These are phyloP conservation scores for Metschnikowia continentalis DNA, from an alignment of 805 yeast species.

Conservation along the genomic window DNA sequence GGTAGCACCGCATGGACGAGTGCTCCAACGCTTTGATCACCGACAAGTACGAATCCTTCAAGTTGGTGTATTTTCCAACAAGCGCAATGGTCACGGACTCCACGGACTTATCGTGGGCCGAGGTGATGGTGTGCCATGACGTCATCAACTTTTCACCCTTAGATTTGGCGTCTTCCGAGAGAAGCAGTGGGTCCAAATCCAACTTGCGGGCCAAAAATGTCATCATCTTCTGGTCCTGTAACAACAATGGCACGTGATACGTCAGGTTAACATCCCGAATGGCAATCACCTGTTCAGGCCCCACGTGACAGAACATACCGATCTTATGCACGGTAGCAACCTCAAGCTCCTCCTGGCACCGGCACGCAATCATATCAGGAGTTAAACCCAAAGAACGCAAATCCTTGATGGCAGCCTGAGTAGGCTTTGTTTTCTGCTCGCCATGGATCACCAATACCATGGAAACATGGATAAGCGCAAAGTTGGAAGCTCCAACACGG, in stretches of 20 bases:
- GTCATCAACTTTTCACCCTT: constrained; percentile 66
- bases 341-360: constrained; percentile 84
- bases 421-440: constrained; percentile 98
- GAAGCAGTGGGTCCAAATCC: constrained; percentile 44
- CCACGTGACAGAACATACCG: constrained; percentile 98
- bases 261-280: constrained; percentile 96
- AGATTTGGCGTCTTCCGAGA: constrained; percentile 45
- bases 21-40: constrained; percentile 96
- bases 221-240: constrained; percentile 82
- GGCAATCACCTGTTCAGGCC: constrained; percentile 95
- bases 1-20: constrained; percentile 83
- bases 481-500: constrained; percentile 90
- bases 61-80: constrained; percentile 95
- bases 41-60: constrained; percentile 91
- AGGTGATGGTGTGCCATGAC: constrained; percentile 79
- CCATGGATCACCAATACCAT: constrained; percentile 97
- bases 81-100: constrained; percentile 91
- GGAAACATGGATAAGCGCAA: constrained; percentile 94
- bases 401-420: constrained; percentile 98
- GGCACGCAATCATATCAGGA: constrained; percentile 97
- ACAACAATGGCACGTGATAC: constrained; percentile 91
- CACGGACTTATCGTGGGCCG: constrained; percentile 73
- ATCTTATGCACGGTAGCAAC: constrained; percentile 87
- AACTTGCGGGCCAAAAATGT: constrained; percentile 68
- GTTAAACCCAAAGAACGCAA: constrained; percentile 90